Conservation (phyloP, 495 filamentous ascomycete species). For the Choiromyces venosus region DNA sequence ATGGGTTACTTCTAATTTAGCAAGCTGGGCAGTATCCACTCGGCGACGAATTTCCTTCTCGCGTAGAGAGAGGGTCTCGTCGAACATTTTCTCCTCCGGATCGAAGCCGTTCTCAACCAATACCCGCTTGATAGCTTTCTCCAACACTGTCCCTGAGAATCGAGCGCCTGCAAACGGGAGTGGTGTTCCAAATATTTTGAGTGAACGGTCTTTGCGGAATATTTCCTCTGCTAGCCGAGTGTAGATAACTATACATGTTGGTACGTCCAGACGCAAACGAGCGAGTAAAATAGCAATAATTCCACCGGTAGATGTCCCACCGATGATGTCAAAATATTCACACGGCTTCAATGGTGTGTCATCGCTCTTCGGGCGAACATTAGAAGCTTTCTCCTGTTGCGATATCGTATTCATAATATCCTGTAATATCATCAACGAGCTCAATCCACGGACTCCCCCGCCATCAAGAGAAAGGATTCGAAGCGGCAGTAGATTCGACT, state of each 20-base stretch:
- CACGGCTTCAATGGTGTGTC: constrained; percentile 50
- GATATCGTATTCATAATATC: constrained; percentile 49
- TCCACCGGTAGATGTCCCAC: constrained; percentile 34
- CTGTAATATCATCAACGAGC: constrained; percentile 50
- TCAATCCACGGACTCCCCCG: constrained; percentile 54
- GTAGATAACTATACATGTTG: constrained; percentile 29
- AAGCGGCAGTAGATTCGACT: constrained; percentile 13
- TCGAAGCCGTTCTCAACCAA: constrained; percentile 37
- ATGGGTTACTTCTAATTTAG: constrained; percentile 16
- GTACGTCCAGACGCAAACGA: constrained; percentile 28
- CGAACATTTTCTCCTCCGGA: constrained; percentile 39
- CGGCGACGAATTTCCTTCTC: constrained; percentile 13
- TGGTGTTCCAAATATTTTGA: constrained; percentile 46
- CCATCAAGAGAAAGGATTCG: constrained; percentile 51
- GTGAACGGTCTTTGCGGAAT: constrained; percentile 41
- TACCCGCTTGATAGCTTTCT: constrained; percentile 70
- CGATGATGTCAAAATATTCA: constrained; percentile 35
- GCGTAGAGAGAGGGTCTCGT: constrained; percentile 16
- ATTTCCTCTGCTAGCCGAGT: constrained; percentile 19
- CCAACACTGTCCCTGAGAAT: constrained; percentile 90
- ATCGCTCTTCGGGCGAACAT: constrained; percentile 58
- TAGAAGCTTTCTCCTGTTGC: constrained; percentile 55
- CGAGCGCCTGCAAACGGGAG: constrained; percentile 80
- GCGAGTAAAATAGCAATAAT: constrained; percentile 33
- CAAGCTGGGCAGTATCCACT: constrained; percentile 17